Evolutionary conservation across 371 early-diverging fungal species (phyloP).

Genomic region (Circinella minor): DNA sequence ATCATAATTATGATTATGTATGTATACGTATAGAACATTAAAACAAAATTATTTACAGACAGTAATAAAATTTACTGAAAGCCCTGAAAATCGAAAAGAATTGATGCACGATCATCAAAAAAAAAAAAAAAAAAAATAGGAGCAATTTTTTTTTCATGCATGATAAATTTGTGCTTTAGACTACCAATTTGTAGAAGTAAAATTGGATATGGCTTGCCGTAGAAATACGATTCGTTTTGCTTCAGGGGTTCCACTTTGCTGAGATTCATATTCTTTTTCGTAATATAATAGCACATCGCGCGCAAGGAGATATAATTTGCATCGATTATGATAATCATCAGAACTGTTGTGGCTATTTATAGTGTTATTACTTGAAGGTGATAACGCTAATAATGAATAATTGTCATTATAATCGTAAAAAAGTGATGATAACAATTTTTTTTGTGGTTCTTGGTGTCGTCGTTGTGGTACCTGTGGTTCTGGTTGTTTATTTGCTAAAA

Average conservation of each 20-base stretch:
- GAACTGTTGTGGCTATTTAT: background rate
- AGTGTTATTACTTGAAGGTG: background rate
- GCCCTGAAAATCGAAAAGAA: background rate
- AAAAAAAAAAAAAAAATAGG: background rate
- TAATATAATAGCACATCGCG: background rate
- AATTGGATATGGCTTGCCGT: conserved; percentile 1
- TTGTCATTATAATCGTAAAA: too few relatives aligned
- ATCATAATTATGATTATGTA: too few relatives aligned
- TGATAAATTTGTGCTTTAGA: background rate
- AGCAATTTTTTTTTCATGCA: background rate
- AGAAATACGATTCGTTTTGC: background rate
- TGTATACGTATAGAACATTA: too few relatives aligned
- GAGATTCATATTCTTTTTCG: conserved; percentile 1
- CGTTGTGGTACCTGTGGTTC: background rate
- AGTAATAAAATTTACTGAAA: too few relatives aligned
- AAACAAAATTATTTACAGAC: too few relatives aligned
- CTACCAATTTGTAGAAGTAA: background rate
- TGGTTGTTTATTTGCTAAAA: too few relatives aligned
- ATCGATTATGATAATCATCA: background rate
- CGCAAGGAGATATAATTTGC: background rate
- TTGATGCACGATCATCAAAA: background rate
- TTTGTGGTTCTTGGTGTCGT: background rate
- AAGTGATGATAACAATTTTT: too few relatives aligned
- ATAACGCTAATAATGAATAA: background rate
- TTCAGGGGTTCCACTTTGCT: background rate